These are phyloP conservation scores for Talaromyces sp. DNA, from an alignment of 2,329 filamentous ascomycete genomes.

Conservation along the genomic window DNA sequence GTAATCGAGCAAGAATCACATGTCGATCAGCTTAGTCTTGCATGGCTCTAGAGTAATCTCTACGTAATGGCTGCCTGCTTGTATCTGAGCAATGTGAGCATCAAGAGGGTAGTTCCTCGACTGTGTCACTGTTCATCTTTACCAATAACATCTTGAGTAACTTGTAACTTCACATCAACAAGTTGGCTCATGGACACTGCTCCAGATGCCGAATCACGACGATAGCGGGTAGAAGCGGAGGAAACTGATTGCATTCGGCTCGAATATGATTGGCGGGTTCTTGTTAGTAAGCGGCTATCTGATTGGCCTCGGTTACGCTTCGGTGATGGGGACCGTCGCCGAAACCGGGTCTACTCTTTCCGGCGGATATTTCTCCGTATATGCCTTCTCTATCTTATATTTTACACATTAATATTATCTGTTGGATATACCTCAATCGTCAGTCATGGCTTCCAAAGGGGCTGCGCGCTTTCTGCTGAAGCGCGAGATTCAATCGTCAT, in stretches of 20 bases:
- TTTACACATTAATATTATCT: not conserved
- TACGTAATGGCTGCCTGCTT: not conserved
- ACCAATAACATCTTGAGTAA: not conserved
- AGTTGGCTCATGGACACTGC: not conserved
- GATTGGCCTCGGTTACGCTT: conserved; percentile 17
- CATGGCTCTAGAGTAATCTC: not conserved
- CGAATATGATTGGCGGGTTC: not conserved
- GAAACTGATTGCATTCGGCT: not conserved
- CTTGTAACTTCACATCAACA: not conserved
- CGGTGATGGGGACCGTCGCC: not conserved
- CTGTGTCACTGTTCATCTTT: not conserved
- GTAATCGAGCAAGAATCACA: not conserved
- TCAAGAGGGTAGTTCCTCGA: not conserved
- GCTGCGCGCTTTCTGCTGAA: conserved; percentile 44
- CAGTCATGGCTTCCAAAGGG: conserved; percentile 42
- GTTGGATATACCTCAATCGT: not conserved
- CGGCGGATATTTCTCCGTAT: not conserved
- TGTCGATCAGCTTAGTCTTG: not conserved
- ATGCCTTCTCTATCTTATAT: not conserved
- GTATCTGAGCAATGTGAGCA: not conserved
- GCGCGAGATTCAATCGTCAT: conserved; percentile 37
- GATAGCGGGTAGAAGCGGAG: not conserved
- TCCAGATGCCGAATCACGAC: not conserved
- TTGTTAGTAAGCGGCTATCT: conserved; percentile 6
- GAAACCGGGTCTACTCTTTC: conserved; percentile 15